Percentiles rank a stretch among this genome's conserved stretches.
Conservation (phyloP, 495 filamentous ascomycete species). For the Aspergillus hancockii region DNA sequence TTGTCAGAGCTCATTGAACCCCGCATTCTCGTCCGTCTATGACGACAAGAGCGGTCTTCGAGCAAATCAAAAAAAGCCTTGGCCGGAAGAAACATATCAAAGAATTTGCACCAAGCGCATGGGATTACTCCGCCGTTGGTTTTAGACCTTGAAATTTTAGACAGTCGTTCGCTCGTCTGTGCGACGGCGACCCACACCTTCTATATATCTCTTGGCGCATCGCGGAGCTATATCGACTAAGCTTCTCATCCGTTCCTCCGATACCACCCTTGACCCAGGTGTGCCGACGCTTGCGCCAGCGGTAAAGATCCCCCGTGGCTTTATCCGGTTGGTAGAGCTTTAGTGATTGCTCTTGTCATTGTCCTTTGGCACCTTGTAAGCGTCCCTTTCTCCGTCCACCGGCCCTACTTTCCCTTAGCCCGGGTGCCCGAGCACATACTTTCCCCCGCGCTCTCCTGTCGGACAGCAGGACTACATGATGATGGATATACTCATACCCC, state of each 20-base stretch:
- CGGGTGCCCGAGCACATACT: constrained; percentile 13
- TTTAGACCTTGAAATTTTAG: background rate
- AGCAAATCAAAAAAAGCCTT: background rate
- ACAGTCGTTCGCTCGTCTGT: background rate
- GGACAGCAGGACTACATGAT: constrained; percentile 12
- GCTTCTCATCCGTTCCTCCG: constrained; percentile 43
- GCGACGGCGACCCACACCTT: constrained; percentile 5
- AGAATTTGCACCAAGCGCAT: background rate
- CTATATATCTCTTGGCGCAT: constrained; percentile 17
- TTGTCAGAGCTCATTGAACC: background rate
- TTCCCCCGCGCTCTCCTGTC: constrained; percentile 17
- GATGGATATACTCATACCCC: constrained; percentile 9
- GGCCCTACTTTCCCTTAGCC: constrained; percentile 19
- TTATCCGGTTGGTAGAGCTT: constrained; percentile 1
- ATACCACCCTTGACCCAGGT: constrained; percentile 18
- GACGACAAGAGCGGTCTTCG: background rate
- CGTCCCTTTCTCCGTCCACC: constrained; percentile 26
- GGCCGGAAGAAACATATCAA: background rate
- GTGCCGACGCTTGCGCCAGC: constrained; percentile 21
- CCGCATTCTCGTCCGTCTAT: background rate
- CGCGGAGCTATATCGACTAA: constrained; percentile 19
- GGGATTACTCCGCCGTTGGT: background rate
- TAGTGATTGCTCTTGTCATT: constrained; percentile 7
- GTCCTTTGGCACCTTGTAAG: constrained; percentile 17
- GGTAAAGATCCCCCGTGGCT: constrained; percentile 18